A percentile compares a stretch with the other conserved stretches of the same genome.
Conservation (phyloP, 2,329 filamentous ascomycete genomes). For the Fusarium kyushuense region DNA sequence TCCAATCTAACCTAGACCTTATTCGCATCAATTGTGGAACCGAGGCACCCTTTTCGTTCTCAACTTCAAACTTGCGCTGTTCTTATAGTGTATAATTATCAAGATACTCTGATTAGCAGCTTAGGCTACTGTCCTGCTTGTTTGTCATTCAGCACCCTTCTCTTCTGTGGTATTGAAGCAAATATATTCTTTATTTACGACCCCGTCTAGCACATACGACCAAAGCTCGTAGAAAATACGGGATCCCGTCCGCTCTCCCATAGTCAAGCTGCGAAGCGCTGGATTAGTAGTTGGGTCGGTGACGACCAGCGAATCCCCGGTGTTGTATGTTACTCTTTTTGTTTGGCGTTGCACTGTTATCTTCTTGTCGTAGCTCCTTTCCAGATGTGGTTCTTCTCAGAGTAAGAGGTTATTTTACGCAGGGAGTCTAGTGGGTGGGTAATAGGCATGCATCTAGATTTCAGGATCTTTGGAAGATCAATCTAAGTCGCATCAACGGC, state of each 20-base stretch:
- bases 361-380: not conserved
- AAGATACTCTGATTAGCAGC: too few species aligned
- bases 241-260: constrained; percentile 39
- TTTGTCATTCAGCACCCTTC: not conserved
- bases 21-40: not conserved
- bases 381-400: not conserved
- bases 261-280: constrained; percentile 37
- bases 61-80: not conserved
- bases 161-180: not conserved
- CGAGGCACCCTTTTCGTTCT: not conserved
- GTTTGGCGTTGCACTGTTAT: not conserved
- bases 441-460: too few species aligned
- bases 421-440: too few species aligned
- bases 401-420: not conserved
- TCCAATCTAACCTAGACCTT: not conserved
- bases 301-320: constrained; percentile 38
- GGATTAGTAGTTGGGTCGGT: constrained; percentile 41
- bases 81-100: not conserved
- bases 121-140: not conserved
- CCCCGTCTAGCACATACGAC: constrained; percentile 5
- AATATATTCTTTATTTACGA: not conserved
- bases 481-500: too few species aligned
- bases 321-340: constrained; percentile 31
- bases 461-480: too few species aligned
- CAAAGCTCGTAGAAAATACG: constrained; percentile 36